Percentiles rank a stretch among this genome's conserved stretches.
Evolutionary conservation across 2,329 filamentous ascomycete species (phyloP).

Genomic region (Nigrospora oryzae): DNA sequence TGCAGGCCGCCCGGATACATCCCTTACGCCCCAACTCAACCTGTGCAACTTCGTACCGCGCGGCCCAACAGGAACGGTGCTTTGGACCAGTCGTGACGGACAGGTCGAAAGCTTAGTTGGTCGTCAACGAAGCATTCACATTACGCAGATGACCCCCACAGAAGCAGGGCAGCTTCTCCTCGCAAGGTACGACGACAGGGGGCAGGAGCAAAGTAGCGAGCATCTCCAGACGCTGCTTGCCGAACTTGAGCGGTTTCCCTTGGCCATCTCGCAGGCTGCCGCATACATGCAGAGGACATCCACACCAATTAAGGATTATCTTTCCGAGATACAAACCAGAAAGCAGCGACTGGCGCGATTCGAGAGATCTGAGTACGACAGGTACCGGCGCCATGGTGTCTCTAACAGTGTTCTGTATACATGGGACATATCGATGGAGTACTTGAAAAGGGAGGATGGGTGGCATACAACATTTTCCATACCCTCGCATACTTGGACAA

Average conservation of each 20-base stretch:
- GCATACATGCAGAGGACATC: conserved; percentile 20
- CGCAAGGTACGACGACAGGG: neutral
- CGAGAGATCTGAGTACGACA: conserved; percentile 13
- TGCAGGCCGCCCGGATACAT: neutral
- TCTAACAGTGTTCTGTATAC: conserved; percentile 24
- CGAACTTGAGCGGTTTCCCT: conserved; percentile 18
- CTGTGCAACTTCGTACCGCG: conserved; percentile 16
- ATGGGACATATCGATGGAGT: conserved; percentile 23
- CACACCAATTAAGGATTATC: conserved; percentile 13
- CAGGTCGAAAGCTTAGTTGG: conserved; percentile 14
- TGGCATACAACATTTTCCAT: conserved; percentile 19
- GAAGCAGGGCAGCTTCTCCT: conserved; percentile 11
- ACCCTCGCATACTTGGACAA: conserved; percentile 23
- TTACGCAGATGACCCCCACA: conserved; percentile 11
- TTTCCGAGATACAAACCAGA: conserved; percentile 12
- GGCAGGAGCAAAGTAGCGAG: neutral
- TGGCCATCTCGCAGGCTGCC: conserved; percentile 22
- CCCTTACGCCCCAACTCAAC: neutral
- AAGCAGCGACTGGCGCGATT: conserved; percentile 14
- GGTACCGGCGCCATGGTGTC: conserved; percentile 15
- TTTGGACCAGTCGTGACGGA: conserved; percentile 24
- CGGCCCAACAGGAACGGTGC: conserved; percentile 13
- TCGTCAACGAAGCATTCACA: conserved; percentile 9
- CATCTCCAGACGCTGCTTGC: conserved; percentile 8
- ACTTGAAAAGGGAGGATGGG: conserved; percentile 17